Evolutionary conservation across 1,139 yeast genomes (phyloP).

Genomic region (Sporopachydermia cereana): DNA sequence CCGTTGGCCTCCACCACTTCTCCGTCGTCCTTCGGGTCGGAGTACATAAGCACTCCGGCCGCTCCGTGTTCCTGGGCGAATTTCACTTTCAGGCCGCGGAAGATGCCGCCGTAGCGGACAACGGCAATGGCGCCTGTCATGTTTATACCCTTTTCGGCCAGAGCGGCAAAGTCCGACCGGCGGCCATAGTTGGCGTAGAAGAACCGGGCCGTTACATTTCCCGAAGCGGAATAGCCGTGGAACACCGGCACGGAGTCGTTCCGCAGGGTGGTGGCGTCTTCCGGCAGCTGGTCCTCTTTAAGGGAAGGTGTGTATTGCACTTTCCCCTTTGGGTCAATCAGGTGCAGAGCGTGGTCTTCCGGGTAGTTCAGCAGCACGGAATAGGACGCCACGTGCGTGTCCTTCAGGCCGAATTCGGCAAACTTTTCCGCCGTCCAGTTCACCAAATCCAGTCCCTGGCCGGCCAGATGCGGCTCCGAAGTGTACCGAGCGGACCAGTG

Average conservation of each 20-base stretch:
- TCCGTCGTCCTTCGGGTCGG: constrained; percentile 61
- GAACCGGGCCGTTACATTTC: constrained; percentile 47
- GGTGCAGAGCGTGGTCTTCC: constrained; percentile 36
- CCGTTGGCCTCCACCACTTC: constrained; percentile 38
- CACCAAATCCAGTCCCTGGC: constrained; percentile 50
- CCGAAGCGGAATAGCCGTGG: constrained; percentile 60
- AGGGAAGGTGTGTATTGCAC: constrained; percentile 50
- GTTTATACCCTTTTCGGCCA: constrained; percentile 34
- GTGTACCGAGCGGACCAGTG: constrained; percentile 48
- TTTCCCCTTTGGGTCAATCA: constrained; percentile 26
- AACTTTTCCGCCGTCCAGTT: constrained; percentile 55
- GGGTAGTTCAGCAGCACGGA: constrained; percentile 56
- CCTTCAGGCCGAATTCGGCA: constrained; percentile 44
- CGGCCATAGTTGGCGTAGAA: constrained; percentile 56
- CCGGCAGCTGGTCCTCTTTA: constrained; percentile 56
- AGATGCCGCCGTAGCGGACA: constrained; percentile 46
- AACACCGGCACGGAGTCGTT: constrained; percentile 43
- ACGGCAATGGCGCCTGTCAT: constrained; percentile 44
- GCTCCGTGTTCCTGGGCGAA: constrained; percentile 58
- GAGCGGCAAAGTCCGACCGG: constrained; percentile 37
- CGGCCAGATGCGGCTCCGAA: constrained; percentile 58
- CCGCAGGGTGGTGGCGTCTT: constrained; percentile 58
- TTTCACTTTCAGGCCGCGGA: constrained; percentile 57
- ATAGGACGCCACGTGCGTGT: constrained; percentile 40
- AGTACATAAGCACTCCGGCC: constrained; percentile 44